Evolutionary conservation across 1,284 basidiomycete species (phyloP).

Genomic region (Heterobasidion occidentale): DNA sequence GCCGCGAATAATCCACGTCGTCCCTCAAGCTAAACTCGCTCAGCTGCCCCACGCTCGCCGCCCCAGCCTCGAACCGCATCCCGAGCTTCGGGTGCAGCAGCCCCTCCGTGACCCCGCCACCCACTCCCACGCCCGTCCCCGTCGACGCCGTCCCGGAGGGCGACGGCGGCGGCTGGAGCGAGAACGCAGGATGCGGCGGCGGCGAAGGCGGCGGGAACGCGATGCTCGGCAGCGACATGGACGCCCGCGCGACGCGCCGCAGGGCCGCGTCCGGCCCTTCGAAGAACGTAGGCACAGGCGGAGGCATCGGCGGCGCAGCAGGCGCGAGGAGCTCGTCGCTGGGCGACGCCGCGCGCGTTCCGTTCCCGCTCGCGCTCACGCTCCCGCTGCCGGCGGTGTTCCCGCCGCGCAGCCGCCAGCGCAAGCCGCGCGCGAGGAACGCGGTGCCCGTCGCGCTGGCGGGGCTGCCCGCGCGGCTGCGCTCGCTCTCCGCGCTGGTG

Average conservation of each 20-base stretch:
- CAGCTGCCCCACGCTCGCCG: neutral
- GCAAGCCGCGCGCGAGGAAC: no score
- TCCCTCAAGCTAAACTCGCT: neutral
- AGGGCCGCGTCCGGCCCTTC: neutral
- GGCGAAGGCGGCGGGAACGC: neutral
- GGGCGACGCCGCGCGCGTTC: neutral
- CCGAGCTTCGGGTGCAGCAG: neutral
- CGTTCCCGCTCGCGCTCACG: neutral
- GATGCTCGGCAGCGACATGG: neutral
- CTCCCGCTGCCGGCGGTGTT: neutral
- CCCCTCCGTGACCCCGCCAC: neutral
- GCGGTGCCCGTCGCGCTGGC: no score
- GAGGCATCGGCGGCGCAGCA: neutral
- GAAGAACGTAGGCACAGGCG: neutral
- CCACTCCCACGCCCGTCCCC: neutral
- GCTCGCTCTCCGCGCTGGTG: no score
- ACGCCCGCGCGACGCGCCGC: neutral
- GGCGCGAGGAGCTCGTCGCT: neutral
- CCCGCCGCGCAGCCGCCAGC: no score
- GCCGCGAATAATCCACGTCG: slow-evolving; percentile 1
- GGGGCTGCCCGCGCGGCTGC: no score
- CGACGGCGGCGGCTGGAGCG: neutral
- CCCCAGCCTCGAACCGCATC: neutral
- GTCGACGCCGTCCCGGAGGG: neutral
- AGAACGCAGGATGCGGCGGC: neutral